phyloP scores from a whole-genome alignment of 1,139 yeast species.

The Candida sanyaensis region DNA sequence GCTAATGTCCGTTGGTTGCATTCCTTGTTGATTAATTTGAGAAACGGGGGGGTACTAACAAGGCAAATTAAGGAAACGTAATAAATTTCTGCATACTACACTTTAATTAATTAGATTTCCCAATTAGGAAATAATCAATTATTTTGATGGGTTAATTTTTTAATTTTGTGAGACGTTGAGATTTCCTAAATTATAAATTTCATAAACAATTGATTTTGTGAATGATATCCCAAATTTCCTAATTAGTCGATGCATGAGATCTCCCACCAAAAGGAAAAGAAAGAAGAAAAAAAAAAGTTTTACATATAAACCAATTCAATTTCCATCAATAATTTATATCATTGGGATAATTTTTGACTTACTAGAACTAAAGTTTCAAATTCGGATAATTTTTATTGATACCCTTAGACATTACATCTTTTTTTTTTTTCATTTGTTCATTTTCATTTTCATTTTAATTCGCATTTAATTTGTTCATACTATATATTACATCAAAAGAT shows the following conservation, averaged over 20 bases:
- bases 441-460: neutral
- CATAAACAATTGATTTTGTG: neutral
- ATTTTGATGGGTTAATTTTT: neutral
- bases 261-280: too few relatives aligned
- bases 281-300: neutral
- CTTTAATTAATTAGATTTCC: neutral
- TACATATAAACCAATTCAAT: neutral
- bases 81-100: neutral
- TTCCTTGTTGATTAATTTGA: too few relatives aligned
- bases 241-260: constrained; percentile 2
- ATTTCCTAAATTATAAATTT: neutral
- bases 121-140: neutral
- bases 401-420: neutral
- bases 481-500: too few relatives aligned
- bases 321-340: too few relatives aligned
- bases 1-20: too few relatives aligned
- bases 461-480: neutral
- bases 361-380: too few relatives aligned
- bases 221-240: neutral
- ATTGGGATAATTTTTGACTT: too few relatives aligned
- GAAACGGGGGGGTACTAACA: neutral
- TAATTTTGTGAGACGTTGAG: neutral
- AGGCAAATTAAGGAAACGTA: too few relatives aligned
- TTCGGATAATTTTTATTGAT: neutral
- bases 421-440: neutral